A percentile compares a stretch with the other conserved stretches of the same genome.
These are phyloP conservation scores for Exophiala viscosa DNA, from an alignment of 2,329 filamentous ascomycete species.

Conservation along the genomic window DNA sequence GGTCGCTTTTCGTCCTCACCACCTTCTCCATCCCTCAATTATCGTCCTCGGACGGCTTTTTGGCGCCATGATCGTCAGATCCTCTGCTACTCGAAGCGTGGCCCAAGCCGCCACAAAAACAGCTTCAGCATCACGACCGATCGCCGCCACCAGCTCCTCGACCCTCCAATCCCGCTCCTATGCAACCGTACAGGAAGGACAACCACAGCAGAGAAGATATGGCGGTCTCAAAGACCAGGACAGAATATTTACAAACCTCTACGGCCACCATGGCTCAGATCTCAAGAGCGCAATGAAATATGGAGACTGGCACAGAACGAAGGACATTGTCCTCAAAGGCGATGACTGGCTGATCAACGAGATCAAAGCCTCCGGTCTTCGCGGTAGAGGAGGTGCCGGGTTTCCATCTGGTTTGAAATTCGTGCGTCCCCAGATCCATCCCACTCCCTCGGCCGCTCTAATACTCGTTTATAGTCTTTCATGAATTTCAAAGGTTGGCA, in stretches of 20 bases:
- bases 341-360: slow-evolving; percentile 99
- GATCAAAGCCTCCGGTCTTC: slow-evolving; percentile 91
- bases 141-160: slow-evolving; percentile 27
- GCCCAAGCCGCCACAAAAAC: slow-evolving; percentile 27
- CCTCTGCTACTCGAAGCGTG: slow-evolving; percentile 31
- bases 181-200: slow-evolving; percentile 73
- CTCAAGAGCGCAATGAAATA: slow-evolving; percentile 94
- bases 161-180: slow-evolving; percentile 62
- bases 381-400: slow-evolving; percentile 93
- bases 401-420: slow-evolving; percentile 99
- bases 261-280: slow-evolving; percentile 86
- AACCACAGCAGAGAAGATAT: slow-evolving; percentile 65
- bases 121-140: slow-evolving; percentile 49
- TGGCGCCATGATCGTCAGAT: slow-evolving; percentile 29
- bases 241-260: slow-evolving; percentile 98
- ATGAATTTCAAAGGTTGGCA: slow-evolving; percentile 99
- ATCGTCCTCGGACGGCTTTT: neutral
- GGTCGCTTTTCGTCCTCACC: neutral
- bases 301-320: slow-evolving; percentile 99
- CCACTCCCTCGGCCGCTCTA: slow-evolving; percentile 37
- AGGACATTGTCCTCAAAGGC: slow-evolving; percentile 95
- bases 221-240: slow-evolving; percentile 93
- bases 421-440: slow-evolving; percentile 52
- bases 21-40: neutral
- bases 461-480: slow-evolving; percentile 68